phyloP scores from a whole-genome alignment of 805 yeast genomes.

The Brettanomyces bruxellensis region DNA sequence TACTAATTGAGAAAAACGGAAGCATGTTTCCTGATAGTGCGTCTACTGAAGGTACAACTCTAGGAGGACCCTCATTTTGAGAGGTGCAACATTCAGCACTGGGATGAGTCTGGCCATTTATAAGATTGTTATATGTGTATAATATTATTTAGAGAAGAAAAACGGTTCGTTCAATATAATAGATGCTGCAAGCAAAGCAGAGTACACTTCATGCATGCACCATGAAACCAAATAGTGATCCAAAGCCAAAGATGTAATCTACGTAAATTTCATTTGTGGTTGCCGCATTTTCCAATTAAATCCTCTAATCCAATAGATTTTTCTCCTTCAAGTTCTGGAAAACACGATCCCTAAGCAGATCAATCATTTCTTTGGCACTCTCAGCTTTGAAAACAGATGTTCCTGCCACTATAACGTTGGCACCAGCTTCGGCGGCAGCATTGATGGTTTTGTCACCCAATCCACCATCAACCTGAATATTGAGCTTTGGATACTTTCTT shows the following conservation, averaged over 20 bases:
- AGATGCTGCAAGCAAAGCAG: too few species aligned
- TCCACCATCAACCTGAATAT: conserved; percentile 97
- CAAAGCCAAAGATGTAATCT: too few species aligned
- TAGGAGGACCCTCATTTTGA: conserved; percentile 28
- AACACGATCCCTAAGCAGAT: conserved; percentile 57
- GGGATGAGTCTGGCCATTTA: too few species aligned
- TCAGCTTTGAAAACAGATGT: conserved; percentile 84
- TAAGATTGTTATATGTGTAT: neutral
- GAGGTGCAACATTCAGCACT: neutral
- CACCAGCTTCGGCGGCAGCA: conserved; percentile 92
- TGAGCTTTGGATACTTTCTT: conserved; percentile 60
- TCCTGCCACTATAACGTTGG: conserved; percentile 97
- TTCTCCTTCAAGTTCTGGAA: conserved; percentile 31
- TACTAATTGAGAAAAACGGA: conserved; percentile 51
- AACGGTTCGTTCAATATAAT: neutral
- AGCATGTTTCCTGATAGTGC: conserved; percentile 31
- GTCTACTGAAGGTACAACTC: conserved; percentile 70
- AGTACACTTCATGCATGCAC: too few species aligned
- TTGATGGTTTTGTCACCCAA: conserved; percentile 78
- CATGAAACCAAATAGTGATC: too few species aligned
- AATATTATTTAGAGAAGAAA: neutral
- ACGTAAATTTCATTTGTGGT: too few species aligned
- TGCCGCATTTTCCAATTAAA: neutral
- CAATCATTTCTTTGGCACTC: conserved; percentile 70
- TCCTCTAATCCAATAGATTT: neutral